Conservation (phyloP, 176 grass and related monocot species). For the Ampelocalamus luodianensis region DNA sequence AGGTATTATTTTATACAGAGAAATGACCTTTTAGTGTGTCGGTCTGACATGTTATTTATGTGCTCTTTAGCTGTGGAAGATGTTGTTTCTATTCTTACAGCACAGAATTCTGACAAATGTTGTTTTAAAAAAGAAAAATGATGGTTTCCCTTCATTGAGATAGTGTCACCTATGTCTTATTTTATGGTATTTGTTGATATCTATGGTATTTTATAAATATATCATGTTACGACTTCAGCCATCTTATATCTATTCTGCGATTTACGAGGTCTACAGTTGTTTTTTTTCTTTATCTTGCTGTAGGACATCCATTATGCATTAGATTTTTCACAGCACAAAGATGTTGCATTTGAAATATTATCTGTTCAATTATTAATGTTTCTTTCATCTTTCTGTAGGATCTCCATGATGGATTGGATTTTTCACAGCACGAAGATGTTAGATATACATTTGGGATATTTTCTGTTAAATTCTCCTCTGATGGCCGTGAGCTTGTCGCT, state of each 20-base stretch:
- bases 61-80: background rate
- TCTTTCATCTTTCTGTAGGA: conserved; percentile 57
- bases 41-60: background rate
- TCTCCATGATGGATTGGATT: conserved; percentile 78
- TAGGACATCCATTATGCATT: conserved; percentile 55
- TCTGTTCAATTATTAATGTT: conserved; percentile 50
- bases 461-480: conserved; percentile 89
- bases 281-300: conserved; percentile 24
- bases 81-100: background rate
- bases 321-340: conserved; percentile 44
- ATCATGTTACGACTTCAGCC: background rate
- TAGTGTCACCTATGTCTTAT: background rate
- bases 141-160: background rate
- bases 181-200: conserved; percentile 5
- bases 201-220: background rate
- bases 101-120: too few species aligned
- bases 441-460: conserved; percentile 74
- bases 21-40: background rate
- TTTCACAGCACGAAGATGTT: conserved; percentile 77
- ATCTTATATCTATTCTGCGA: background rate
- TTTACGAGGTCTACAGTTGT: background rate
- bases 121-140: conserved; percentile 5
- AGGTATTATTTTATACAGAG: background rate
- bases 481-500: conserved; percentile 80
- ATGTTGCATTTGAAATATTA: conserved; percentile 50